Percentiles rank a stretch among this genome's conserved stretches.
Conservation (phyloP, 2,329 filamentous ascomycete genomes). For the Neonectria hederae region DNA sequence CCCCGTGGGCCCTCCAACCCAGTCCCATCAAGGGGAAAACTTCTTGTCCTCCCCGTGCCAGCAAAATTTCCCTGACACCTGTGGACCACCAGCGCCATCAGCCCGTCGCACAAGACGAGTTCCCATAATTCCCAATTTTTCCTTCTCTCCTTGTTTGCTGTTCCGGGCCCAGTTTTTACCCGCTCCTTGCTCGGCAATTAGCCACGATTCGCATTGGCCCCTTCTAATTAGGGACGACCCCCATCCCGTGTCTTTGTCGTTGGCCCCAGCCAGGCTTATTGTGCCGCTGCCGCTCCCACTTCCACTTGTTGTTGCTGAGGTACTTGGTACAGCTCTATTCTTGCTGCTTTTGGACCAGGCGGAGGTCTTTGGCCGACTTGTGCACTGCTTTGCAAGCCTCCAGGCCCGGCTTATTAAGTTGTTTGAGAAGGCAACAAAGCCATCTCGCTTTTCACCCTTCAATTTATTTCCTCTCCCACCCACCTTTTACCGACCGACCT, state of each 20-base stretch:
- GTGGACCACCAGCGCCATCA: conserved; percentile 6
- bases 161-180: conserved; percentile 38
- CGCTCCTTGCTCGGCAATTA: conserved; percentile 41
- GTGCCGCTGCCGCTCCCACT: conserved; percentile 8
- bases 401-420: conserved; percentile 17
- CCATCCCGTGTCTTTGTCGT: conserved; percentile 39
- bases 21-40: conserved; percentile 8
- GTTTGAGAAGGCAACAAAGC: neutral
- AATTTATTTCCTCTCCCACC: conserved; percentile 18
- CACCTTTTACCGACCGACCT: neutral
- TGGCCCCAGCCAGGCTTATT: conserved; percentile 32
- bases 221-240: conserved; percentile 39
- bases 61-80: conserved; percentile 36
- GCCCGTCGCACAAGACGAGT: conserved; percentile 1
- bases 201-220: conserved; percentile 19
- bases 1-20: neutral
- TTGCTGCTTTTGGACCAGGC: conserved; percentile 7
- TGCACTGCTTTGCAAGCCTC: conserved; percentile 15
- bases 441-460: neutral
- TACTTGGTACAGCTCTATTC: neutral
- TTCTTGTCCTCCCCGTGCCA: conserved; percentile 32
- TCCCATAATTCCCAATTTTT: conserved; percentile 14
- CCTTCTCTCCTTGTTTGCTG: conserved; percentile 8
- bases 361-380: neutral
- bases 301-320: conserved; percentile 21